Conservation (phyloP, 441 rosid genomes). For the Breynia disticha region DNA sequence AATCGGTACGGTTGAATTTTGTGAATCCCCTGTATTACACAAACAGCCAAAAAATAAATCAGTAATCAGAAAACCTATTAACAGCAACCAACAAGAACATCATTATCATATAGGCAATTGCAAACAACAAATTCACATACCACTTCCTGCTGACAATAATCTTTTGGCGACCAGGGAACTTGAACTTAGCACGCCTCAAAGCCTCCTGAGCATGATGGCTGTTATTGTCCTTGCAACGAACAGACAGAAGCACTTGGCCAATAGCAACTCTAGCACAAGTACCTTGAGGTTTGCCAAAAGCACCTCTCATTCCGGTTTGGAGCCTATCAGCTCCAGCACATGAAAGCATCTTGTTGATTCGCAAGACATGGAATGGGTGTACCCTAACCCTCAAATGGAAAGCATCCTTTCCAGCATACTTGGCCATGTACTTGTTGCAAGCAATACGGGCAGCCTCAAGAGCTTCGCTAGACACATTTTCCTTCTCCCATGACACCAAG, state of each 20-base stretch:
- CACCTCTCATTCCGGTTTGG: slow-evolving; percentile 74
- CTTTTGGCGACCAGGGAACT: slow-evolving; percentile 95
- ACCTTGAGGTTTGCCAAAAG: slow-evolving; percentile 49
- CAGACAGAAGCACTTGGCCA: slow-evolving; percentile 82
- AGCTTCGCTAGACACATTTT: slow-evolving; percentile 82
- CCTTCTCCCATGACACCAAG: slow-evolving; percentile 89
- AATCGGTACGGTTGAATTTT: slow-evolving; percentile 67
- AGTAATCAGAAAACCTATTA: not conserved
- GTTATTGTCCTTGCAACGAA: slow-evolving; percentile 76
- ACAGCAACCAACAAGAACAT: not conserved
- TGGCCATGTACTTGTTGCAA: slow-evolving; percentile 89
- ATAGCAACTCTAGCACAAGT: slow-evolving; percentile 50
- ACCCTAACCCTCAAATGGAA: slow-evolving; percentile 85
- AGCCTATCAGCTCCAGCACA: slow-evolving; percentile 98
- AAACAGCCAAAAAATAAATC: not conserved
- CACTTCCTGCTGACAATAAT: slow-evolving; percentile 94
- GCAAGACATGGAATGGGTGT: slow-evolving; percentile 84
- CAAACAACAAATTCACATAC: slow-evolving; percentile 18
- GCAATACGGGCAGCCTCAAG: slow-evolving; percentile 92
- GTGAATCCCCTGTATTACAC: slow-evolving; percentile 70
- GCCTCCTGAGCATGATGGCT: slow-evolving; percentile 88
- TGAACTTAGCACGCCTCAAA: slow-evolving; percentile 86
- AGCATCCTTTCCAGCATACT: slow-evolving; percentile 81
- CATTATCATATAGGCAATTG: not conserved
- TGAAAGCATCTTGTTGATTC: slow-evolving; percentile 95